Evolutionary conservation across 345 rosid species (phyloP), one percentile per base, ranked within the genome.

Genomic region (Sonneratia caseolaris): DNA sequence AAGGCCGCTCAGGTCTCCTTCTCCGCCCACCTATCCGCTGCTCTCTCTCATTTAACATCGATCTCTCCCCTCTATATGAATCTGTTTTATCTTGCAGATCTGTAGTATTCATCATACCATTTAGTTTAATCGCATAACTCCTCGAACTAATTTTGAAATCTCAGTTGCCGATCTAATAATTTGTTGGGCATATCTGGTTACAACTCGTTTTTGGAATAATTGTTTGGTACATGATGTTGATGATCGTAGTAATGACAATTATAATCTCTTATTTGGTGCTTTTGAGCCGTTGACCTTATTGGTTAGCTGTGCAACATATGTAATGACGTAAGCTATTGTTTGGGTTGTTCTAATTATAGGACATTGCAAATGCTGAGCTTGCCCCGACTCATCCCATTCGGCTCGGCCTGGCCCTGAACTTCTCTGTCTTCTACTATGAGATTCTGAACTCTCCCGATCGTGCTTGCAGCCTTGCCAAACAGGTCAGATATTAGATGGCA

Each of bases 391-490:
- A 82, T 77, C 85, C 85, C 16, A 82, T 82, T 74, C 76, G 85
- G 69, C 85, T 82, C 43, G 85, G 85, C 38, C 77, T 82, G 71
- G 85, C 85, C 51, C 75, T 82, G 15, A 82, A 82, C 81, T 82
- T 77, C 70, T 82, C 85, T 2, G 85, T 82, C 42, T 82, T 82
- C 79, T 82, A 79, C 81, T 82, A 82, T 43, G 85, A 82, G 81
- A 82, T 82, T 35, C 77, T 82, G 45, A 82, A 79, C 37, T 74
- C 85, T 0, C 82, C 85, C 5, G 85, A 82, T 66, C 75, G 75
- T 11, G 79, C 80, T 57, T 73, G 76, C 70, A 66, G 32, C 62
- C 80, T 73, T 3, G 76, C 76, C 68, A 73, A 74, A 62, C 76
- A 74, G 66, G 76, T 74, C 22, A 57, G 57, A 13, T 49, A 55